These are phyloP conservation scores for Nigrograna mackinnonii DNA, from an alignment of 2,329 filamentous ascomycete genomes.

Conservation along the genomic window DNA sequence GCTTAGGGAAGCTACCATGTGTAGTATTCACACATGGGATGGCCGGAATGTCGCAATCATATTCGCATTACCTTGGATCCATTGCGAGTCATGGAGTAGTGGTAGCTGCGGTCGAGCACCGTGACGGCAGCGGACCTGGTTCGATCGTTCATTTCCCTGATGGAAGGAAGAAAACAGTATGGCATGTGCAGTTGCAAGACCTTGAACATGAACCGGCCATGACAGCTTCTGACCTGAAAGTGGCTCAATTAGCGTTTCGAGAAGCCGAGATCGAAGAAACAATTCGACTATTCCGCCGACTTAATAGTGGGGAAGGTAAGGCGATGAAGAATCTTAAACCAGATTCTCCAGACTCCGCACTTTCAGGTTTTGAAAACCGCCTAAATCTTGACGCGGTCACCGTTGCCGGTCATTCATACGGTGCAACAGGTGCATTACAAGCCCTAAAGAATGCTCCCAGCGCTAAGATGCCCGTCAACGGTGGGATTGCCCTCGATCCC, in stretches of 20 bases:
- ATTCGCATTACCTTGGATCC: conserved; percentile 51
- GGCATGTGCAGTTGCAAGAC: conserved; percentile 41
- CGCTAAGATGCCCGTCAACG: conserved; percentile 53
- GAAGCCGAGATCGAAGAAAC: conserved; percentile 52
- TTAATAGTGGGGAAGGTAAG: conserved; percentile 42
- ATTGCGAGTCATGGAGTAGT: conserved; percentile 50
- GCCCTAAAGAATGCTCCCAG: conserved; percentile 56
- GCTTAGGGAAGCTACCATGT: conserved; percentile 40
- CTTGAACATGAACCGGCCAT: conserved; percentile 38
- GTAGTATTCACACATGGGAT: conserved; percentile 53
- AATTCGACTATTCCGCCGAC: conserved; percentile 42
- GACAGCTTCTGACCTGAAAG: conserved; percentile 41
- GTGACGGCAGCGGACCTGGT: conserved; percentile 51
- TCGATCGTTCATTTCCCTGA: conserved; percentile 42
- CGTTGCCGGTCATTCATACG: conserved; percentile 67
- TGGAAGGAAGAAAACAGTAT: conserved; percentile 36
- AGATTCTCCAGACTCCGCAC: conserved; percentile 51
- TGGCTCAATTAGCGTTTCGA: conserved; percentile 47
- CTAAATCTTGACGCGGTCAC: conserved; percentile 60
- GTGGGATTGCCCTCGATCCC: conserved; percentile 66
- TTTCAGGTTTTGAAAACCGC: conserved; percentile 54
- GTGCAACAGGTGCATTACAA: conserved; percentile 66
- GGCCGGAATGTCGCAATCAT: conserved; percentile 49
- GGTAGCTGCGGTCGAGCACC: conserved; percentile 51
- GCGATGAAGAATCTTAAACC: conserved; percentile 47